Conservation (phyloP, 1,284 basidiomycete genomes). For the Sporisorium reilianum region DNA sequence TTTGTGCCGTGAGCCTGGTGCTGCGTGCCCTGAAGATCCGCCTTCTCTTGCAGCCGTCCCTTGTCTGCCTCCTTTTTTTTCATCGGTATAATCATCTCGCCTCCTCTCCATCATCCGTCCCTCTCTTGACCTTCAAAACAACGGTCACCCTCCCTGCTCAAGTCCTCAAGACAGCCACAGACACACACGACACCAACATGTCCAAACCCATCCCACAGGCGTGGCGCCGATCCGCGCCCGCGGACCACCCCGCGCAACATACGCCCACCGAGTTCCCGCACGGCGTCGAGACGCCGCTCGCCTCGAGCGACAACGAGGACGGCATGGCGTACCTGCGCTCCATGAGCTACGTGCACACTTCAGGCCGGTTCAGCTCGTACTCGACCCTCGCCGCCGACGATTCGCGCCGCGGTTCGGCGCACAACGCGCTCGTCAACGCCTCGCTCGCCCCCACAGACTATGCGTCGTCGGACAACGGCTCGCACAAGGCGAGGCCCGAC, state of each 20-base stretch:
- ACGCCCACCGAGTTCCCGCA: conserved; percentile 15
- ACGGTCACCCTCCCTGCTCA: neutral
- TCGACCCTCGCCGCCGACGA: conserved; percentile 14
- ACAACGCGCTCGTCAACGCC: conserved; percentile 35
- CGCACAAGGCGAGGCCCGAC: conserved; percentile 16
- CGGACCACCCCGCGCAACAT: conserved; percentile 21
- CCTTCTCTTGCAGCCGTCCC: neutral
- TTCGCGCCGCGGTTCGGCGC: conserved; percentile 21
- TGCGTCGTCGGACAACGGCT: conserved; percentile 25
- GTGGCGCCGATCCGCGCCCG: conserved; percentile 27
- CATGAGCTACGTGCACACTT: conserved; percentile 46
- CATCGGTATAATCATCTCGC: neutral
- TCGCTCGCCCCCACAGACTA: conserved; percentile 34
- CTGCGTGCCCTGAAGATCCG: neutral
- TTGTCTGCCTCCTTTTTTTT: neutral
- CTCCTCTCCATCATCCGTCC: conserved; percentile 6
- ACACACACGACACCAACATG: conserved; percentile 14
- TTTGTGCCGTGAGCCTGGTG: conserved; percentile 1
- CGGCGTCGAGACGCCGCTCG: conserved; percentile 36
- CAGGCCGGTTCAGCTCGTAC: conserved; percentile 38
- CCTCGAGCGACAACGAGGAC: conserved; percentile 30
- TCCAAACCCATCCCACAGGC: conserved; percentile 34
- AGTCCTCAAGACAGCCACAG: neutral
- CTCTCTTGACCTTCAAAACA: no score
- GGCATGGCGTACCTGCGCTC: conserved; percentile 49